Evolutionary conservation across 192 early-diverging fungal species (phyloP).

Genomic region (Mortierella hygrophila): DNA sequence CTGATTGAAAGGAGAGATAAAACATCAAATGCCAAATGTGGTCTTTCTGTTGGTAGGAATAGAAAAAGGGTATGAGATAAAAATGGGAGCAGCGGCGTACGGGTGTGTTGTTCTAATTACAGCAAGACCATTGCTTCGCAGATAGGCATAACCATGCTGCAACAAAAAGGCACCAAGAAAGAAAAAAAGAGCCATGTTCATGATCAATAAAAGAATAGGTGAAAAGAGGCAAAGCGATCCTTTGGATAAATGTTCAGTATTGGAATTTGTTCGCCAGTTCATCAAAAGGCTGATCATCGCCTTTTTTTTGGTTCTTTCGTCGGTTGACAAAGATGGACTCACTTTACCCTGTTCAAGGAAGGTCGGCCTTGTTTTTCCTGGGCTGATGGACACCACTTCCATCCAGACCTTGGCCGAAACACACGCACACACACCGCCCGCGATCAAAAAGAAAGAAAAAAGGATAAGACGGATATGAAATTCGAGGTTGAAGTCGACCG

Average conservation of each 20-base stretch:
- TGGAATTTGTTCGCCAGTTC: too few species aligned
- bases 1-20: background rate
- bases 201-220: background rate
- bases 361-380: background rate
- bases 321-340: background rate
- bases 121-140: background rate
- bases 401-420: background rate
- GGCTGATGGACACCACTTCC: background rate
- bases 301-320: background rate
- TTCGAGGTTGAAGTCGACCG: background rate
- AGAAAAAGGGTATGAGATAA: background rate
- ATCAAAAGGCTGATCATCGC: too few species aligned
- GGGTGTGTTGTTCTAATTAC: background rate
- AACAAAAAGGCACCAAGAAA: background rate
- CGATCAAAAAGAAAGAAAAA: background rate
- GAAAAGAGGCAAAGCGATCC: too few species aligned
- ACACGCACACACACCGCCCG: background rate
- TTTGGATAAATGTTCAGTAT: too few species aligned
- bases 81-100: background rate
- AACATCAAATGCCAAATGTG: conserved; percentile 4
- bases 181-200: conserved; percentile 1
- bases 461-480: background rate
- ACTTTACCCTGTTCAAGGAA: background rate
- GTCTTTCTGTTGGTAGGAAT: background rate
- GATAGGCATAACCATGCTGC: background rate